A percentile compares a stretch with the other conserved stretches of the same genome.
phyloP scores from a whole-genome alignment of 2,329 filamentous ascomycete species.

The Xylariales sp. region DNA sequence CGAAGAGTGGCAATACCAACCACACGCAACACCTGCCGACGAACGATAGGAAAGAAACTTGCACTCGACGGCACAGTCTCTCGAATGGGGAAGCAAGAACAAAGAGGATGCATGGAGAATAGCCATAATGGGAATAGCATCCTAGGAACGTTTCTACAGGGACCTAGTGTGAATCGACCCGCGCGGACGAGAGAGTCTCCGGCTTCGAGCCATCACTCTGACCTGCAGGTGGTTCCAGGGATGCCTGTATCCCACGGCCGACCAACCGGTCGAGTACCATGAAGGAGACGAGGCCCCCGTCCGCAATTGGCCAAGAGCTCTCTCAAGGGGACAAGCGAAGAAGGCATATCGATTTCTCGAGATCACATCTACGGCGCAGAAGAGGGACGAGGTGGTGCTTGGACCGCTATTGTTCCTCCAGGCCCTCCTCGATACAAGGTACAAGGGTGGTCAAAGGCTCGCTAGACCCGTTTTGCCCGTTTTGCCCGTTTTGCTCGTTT shows the following conservation, averaged over 20 bases:
- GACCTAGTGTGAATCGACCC: slow-evolving; percentile 43
- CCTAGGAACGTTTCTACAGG: slow-evolving; percentile 40
- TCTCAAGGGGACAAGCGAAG: slow-evolving; percentile 11
- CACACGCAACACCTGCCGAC: slow-evolving; percentile 46
- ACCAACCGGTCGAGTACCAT: slow-evolving; percentile 32
- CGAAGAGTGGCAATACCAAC: slow-evolving; percentile 46
- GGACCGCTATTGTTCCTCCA: slow-evolving; percentile 12
- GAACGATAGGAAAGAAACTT: slow-evolving; percentile 46
- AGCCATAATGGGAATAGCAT: slow-evolving; percentile 43
- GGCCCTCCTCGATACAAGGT: slow-evolving; percentile 9
- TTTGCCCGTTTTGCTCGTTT: not conserved
- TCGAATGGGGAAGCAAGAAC: slow-evolving; percentile 48
- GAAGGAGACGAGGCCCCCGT: not conserved
- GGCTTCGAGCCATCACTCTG: slow-evolving; percentile 46
- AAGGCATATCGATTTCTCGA: slow-evolving; percentile 9
- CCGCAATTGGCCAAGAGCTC: slow-evolving; percentile 39
- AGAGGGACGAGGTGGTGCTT: slow-evolving; percentile 24
- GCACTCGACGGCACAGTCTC: slow-evolving; percentile 49
- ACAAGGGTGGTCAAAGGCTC: slow-evolving; percentile 14
- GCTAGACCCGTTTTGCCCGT: slow-evolving; percentile 15
- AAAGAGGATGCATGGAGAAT: slow-evolving; percentile 46
- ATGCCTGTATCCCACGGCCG: slow-evolving; percentile 33
- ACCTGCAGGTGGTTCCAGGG: slow-evolving; percentile 45
- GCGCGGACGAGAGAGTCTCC: slow-evolving; percentile 50
- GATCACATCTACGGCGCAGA: slow-evolving; percentile 7